phyloP scores from a whole-genome alignment of 495 filamentous ascomycete genomes.

The Oidiodendron maius region DNA sequence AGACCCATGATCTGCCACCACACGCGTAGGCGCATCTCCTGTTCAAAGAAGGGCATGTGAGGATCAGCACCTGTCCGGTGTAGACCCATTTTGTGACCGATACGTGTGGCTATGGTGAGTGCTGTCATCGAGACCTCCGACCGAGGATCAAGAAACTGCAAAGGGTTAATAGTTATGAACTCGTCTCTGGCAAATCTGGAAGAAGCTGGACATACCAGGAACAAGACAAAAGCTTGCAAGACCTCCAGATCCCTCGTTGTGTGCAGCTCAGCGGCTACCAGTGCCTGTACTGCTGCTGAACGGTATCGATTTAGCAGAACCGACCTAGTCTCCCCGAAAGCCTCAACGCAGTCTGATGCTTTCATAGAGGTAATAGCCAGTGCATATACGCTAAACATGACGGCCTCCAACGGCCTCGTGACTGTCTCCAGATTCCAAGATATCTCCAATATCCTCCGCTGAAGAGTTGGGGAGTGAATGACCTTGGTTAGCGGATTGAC shows the following conservation, averaged over 20 bases:
- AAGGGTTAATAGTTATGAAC: neutral
- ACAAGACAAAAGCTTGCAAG: slow-evolving; percentile 46
- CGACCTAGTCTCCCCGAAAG: slow-evolving; percentile 32
- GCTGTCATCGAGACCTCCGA: slow-evolving; percentile 46
- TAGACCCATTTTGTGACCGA: slow-evolving; percentile 70
- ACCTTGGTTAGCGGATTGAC: slow-evolving; percentile 64
- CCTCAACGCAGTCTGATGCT: slow-evolving; percentile 39
- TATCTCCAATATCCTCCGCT: slow-evolving; percentile 37
- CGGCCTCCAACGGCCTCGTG: slow-evolving; percentile 40
- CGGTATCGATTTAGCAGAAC: slow-evolving; percentile 32
- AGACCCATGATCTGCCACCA: slow-evolving; percentile 81
- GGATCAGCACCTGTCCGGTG: slow-evolving; percentile 66
- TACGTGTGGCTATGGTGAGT: slow-evolving; percentile 62
- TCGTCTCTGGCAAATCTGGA: neutral
- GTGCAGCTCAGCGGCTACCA: slow-evolving; percentile 30
- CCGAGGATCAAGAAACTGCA: neutral
- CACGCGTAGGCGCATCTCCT: slow-evolving; percentile 74
- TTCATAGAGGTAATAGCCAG: slow-evolving; percentile 37
- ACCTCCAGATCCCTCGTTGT: slow-evolving; percentile 36
- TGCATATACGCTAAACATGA: slow-evolving; percentile 46
- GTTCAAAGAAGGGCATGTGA: slow-evolving; percentile 65
- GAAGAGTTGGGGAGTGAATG: slow-evolving; percentile 58
- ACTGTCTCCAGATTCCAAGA: slow-evolving; percentile 26
- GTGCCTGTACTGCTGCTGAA: slow-evolving; percentile 27
- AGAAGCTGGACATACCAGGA: slow-evolving; percentile 29